phyloP scores from a whole-genome alignment of 352 stramenopile species.

The Globisporangium emineosum region DNA sequence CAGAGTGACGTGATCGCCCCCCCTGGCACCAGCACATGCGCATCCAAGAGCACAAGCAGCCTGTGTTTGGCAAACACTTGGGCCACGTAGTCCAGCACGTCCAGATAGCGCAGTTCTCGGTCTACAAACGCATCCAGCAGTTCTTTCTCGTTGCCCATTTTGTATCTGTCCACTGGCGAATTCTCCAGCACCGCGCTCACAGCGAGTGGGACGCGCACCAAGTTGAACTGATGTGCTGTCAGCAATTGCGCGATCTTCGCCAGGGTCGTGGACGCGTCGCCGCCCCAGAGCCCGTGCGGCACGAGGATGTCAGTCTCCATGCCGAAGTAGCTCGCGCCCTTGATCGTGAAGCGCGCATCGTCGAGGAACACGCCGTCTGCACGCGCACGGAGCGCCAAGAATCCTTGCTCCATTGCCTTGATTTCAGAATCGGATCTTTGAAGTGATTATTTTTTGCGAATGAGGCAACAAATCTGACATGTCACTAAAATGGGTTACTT shows the following conservation, averaged over 20 bases:
- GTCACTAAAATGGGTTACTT: neutral
- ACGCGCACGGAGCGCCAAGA: constrained; percentile 27
- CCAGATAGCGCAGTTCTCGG: constrained; percentile 38
- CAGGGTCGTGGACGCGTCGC: constrained; percentile 45
- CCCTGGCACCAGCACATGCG: constrained; percentile 40
- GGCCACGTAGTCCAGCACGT: constrained; percentile 52
- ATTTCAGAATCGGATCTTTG: too few relatives aligned
- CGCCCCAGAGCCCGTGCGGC: constrained; percentile 59
- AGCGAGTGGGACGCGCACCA: constrained; percentile 47
- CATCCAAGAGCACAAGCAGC: constrained; percentile 47
- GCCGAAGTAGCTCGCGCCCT: constrained; percentile 60
- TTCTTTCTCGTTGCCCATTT: constrained; percentile 40
- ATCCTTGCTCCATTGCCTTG: too few relatives aligned
- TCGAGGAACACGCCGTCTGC: constrained; percentile 35
- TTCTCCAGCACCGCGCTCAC: constrained; percentile 43
- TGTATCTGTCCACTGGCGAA: constrained; percentile 27
- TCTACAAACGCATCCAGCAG: constrained; percentile 21
- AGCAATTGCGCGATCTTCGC: constrained; percentile 33
- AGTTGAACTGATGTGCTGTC: constrained; percentile 41
- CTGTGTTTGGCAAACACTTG: constrained; percentile 25
- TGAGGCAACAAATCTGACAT: too few relatives aligned
- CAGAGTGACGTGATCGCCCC: constrained; percentile 39
- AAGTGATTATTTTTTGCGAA: too few relatives aligned
- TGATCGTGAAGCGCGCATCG: constrained; percentile 37
- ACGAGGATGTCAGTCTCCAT: constrained; percentile 63